Conservation (phyloP, 129 eudicot species). For the Pulicaria dysenterica region DNA sequence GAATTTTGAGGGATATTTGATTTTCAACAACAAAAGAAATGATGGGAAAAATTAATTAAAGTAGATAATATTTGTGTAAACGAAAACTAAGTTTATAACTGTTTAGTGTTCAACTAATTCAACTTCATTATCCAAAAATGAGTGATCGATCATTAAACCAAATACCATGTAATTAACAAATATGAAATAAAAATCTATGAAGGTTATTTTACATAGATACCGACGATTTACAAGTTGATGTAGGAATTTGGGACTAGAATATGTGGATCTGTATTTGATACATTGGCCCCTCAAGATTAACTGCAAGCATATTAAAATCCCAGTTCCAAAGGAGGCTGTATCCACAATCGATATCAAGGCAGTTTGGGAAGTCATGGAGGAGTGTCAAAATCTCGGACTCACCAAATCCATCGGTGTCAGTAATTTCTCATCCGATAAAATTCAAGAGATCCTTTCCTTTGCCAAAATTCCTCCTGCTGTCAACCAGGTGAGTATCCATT, state of each 20-base stretch:
- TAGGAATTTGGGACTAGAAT: slow-evolving; percentile 57
- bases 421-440: slow-evolving; percentile 48
- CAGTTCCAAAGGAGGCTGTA: slow-evolving; percentile 39
- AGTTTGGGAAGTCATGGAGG: slow-evolving; percentile 74
- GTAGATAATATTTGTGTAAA: no score
- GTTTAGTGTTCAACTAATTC: no score
- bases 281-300: slow-evolving; percentile 56
- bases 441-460: slow-evolving; percentile 43
- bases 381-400: slow-evolving; percentile 59
- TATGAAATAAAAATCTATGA: no score
- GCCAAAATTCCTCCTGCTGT: slow-evolving; percentile 63
- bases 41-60: no score
- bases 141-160: no score
- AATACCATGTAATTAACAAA: no score
- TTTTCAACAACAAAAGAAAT: no score
- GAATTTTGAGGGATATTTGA: no score
- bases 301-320: slow-evolving; percentile 15
- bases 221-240: no score
- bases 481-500: slow-evolving; percentile 49
- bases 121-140: no score
- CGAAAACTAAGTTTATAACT: no score
- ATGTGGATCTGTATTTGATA: slow-evolving; percentile 59
- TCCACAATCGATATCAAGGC: slow-evolving; percentile 44
- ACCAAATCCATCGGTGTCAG: slow-evolving; percentile 67
- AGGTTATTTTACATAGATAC: no score